Evolutionary conservation across 2,329 filamentous ascomycete species (phyloP).

Genomic region (Hymenoscyphus albidus): DNA sequence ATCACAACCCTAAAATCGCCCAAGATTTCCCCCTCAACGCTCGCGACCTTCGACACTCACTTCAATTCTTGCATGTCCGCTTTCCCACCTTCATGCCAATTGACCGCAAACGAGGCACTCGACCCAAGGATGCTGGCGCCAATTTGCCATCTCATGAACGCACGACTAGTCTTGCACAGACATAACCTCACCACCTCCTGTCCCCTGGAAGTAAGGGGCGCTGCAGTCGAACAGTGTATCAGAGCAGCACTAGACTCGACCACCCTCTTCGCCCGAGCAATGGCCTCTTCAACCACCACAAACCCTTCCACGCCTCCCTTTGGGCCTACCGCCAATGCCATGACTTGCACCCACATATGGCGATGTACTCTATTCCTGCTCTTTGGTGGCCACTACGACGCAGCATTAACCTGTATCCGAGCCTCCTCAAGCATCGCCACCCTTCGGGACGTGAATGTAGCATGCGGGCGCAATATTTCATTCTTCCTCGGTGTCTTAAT

Average conservation of each 20-base stretch:
- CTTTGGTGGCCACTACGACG: constrained; percentile 67
- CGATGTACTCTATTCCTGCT: constrained; percentile 78
- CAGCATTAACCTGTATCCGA: constrained; percentile 69
- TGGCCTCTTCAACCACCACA: constrained; percentile 41
- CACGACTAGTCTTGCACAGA: constrained; percentile 79
- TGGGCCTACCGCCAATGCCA: constrained; percentile 52
- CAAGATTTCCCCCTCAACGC: constrained; percentile 60
- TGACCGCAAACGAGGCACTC: constrained; percentile 61
- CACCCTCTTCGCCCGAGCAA: constrained; percentile 65
- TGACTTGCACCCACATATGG: constrained; percentile 82
- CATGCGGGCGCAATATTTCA: constrained; percentile 75
- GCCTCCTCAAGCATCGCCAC: constrained; percentile 67
- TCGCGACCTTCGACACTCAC: constrained; percentile 77
- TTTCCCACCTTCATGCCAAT: constrained; percentile 72
- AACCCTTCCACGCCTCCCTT: constrained; percentile 34
- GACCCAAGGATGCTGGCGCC: constrained; percentile 73
- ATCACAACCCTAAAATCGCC: constrained; percentile 66
- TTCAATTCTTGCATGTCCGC: constrained; percentile 70
- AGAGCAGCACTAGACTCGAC: constrained; percentile 74
- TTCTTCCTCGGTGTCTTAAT: constrained; percentile 74
- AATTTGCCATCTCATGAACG: constrained; percentile 74
- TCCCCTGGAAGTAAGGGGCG: constrained; percentile 58
- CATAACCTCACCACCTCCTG: constrained; percentile 79
- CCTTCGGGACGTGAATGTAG: constrained; percentile 66
- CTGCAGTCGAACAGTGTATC: constrained; percentile 75